Conservation (phyloP, 352 stramenopile genomes). For the Thalassiosira hispida region DNA sequence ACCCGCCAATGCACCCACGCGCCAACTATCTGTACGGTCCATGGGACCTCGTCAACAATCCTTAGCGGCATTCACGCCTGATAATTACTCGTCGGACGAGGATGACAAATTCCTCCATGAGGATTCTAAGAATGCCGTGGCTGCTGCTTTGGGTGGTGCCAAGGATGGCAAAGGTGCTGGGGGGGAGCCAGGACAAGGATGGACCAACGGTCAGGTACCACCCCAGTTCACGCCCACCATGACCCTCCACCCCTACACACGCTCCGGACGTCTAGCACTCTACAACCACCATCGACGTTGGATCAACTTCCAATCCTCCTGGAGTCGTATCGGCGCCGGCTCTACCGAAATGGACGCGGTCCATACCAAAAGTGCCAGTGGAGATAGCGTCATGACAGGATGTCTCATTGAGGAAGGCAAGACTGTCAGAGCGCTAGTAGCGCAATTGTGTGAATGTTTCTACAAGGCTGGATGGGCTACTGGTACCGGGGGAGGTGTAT, state of each 20-base stretch:
- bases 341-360: constrained; percentile 44
- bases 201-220: constrained; percentile 66
- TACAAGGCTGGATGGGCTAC: constrained; percentile 90
- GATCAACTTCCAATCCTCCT: constrained; percentile 68
- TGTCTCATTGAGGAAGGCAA: constrained; percentile 50
- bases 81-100: constrained; percentile 43
- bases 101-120: constrained; percentile 43
- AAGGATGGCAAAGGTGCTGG: not conserved
- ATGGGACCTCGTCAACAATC: constrained; percentile 43
- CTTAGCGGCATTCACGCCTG: constrained; percentile 34
- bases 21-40: constrained; percentile 6
- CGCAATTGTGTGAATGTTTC: constrained; percentile 78
- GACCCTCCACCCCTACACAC: constrained; percentile 69
- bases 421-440: constrained; percentile 58
- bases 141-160: not conserved
- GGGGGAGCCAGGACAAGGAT: constrained; percentile 52
- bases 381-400: constrained; percentile 36
- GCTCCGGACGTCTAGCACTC: constrained; percentile 62
- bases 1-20: not conserved
- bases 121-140: not conserved
- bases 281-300: constrained; percentile 73
- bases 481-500: constrained; percentile 93
- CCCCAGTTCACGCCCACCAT: constrained; percentile 41
- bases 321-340: constrained; percentile 68
- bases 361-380: constrained; percentile 10